phyloP scores from a whole-genome alignment of 2,329 filamentous ascomycete genomes.

The Trichophyton benhamiae region DNA sequence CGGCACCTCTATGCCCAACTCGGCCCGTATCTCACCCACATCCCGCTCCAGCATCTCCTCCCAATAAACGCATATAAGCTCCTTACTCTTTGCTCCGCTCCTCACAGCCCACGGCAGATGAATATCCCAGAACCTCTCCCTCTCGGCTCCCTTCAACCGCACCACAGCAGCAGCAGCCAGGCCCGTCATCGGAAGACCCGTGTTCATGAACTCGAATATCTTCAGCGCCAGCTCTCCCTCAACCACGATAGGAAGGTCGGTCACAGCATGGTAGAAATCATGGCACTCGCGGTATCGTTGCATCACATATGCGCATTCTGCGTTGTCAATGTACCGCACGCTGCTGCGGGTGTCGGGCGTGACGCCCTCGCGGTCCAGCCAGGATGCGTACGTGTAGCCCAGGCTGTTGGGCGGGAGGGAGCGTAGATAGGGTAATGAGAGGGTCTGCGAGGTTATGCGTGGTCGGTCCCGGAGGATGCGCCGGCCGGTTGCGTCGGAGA shows the following conservation, averaged over 20 bases:
- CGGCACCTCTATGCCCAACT: constrained; percentile 76
- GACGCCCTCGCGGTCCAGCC: constrained; percentile 91
- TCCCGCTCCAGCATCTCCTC: constrained; percentile 83
- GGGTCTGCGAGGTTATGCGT: constrained; percentile 63
- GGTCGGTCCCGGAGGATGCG: constrained; percentile 84
- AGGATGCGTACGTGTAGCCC: constrained; percentile 69
- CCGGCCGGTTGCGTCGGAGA: constrained; percentile 67
- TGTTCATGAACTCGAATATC: constrained; percentile 94
- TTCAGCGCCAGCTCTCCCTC: constrained; percentile 97
- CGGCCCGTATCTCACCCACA: constrained; percentile 58
- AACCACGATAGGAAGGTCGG: constrained; percentile 76
- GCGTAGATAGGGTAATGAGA: constrained; percentile 59
- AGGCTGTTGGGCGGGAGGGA: constrained; percentile 59
- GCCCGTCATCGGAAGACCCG: constrained; percentile 86
- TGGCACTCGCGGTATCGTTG: constrained; percentile 95
- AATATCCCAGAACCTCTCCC: constrained; percentile 49
- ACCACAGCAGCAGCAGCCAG: constrained; percentile 63
- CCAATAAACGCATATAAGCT: constrained; percentile 96
- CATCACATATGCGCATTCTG: constrained; percentile 96
- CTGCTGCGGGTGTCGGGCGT: constrained; percentile 72
- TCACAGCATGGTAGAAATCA: constrained; percentile 94
- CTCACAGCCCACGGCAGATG: constrained; percentile 79
- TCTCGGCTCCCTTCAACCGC: constrained; percentile 51
- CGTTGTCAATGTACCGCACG: constrained; percentile 86
- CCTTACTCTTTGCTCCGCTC: constrained; percentile 58